phyloP scores from a whole-genome alignment of 192 early-diverging fungal species.

The Mortierella alpina region DNA sequence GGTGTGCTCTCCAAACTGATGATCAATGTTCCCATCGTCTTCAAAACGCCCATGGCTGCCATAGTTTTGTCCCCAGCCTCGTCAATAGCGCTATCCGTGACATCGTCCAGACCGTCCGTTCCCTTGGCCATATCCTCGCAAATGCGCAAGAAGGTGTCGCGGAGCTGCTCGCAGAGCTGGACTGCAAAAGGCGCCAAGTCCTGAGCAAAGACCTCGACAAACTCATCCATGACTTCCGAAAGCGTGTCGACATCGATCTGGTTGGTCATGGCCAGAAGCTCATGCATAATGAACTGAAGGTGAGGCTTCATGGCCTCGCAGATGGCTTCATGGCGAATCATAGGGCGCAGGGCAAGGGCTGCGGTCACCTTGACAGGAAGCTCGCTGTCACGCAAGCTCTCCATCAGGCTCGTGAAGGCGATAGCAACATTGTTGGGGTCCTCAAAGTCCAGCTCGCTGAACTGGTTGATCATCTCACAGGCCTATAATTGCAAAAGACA shows the following conservation, averaged over 20 bases:
- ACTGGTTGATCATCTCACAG: slow-evolving; percentile 64
- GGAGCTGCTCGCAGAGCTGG: slow-evolving; percentile 87
- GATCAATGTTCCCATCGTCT: slow-evolving; percentile 91
- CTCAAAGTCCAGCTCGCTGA: slow-evolving; percentile 73
- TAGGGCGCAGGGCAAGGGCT: slow-evolving; percentile 80
- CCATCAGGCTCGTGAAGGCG: slow-evolving; percentile 65
- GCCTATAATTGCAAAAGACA: slow-evolving; percentile 26
- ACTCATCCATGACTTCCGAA: slow-evolving; percentile 86
- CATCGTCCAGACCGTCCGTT: slow-evolving; percentile 53
- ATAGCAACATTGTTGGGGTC: slow-evolving; percentile 66
- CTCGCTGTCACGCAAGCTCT: slow-evolving; percentile 79
- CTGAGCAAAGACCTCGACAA: slow-evolving; percentile 92
- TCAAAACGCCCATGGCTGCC: slow-evolving; percentile 90
- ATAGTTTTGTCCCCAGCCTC: slow-evolving; percentile 86
- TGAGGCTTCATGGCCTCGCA: slow-evolving; percentile 54
- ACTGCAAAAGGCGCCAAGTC: slow-evolving; percentile 95
- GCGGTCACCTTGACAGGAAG: slow-evolving; percentile 92
- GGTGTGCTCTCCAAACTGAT: slow-evolving; percentile 85
- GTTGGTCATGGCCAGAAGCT: slow-evolving; percentile 88
- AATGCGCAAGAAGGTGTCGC: slow-evolving; percentile 89
- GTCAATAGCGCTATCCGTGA: slow-evolving; percentile 70
- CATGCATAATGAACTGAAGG: slow-evolving; percentile 57
- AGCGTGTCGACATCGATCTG: slow-evolving; percentile 95
- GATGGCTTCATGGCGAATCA: slow-evolving; percentile 77
- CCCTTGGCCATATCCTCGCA: slow-evolving; percentile 60